Percentiles rank a stretch among this genome's conserved stretches.
Evolutionary conservation across 2,329 filamentous ascomycete species (phyloP).

Genomic region (Scedosporium boydii): DNA sequence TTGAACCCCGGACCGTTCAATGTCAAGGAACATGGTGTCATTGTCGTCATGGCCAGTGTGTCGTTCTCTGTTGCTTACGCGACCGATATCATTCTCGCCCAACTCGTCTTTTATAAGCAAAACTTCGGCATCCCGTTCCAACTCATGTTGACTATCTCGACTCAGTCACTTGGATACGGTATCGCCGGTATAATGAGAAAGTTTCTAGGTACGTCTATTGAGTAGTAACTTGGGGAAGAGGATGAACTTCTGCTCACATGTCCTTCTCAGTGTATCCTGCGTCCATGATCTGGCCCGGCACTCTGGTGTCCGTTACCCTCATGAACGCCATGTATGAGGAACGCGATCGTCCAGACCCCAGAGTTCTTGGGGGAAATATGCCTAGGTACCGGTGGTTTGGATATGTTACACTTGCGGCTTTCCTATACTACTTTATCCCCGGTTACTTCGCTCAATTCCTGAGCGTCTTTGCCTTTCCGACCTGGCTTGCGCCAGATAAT

Average conservation of each 20-base stretch:
- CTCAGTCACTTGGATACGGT: slow-evolving; percentile 60
- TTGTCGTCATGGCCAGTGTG: slow-evolving; percentile 62
- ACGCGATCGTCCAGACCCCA: slow-evolving; percentile 38
- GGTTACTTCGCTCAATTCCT: slow-evolving; percentile 61
- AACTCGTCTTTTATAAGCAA: slow-evolving; percentile 62
- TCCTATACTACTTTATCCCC: slow-evolving; percentile 60
- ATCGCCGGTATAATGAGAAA: slow-evolving; percentile 59
- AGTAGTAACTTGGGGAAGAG: not conserved
- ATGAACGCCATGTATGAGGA: slow-evolving; percentile 66
- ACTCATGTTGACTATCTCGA: slow-evolving; percentile 56
- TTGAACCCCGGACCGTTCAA: slow-evolving; percentile 63
- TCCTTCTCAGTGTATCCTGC: slow-evolving; percentile 44
- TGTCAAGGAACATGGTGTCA: slow-evolving; percentile 60
- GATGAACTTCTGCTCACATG: not conserved
- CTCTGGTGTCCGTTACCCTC: slow-evolving; percentile 55
- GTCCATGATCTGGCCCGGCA: slow-evolving; percentile 67
- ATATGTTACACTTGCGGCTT: slow-evolving; percentile 45
- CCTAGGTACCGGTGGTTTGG: slow-evolving; percentile 57
- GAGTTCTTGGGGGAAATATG: slow-evolving; percentile 52
- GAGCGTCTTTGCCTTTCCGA: slow-evolving; percentile 61
- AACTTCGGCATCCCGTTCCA: slow-evolving; percentile 59
- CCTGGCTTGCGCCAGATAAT: slow-evolving; percentile 62
- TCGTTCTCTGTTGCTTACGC: slow-evolving; percentile 63
- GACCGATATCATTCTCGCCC: slow-evolving; percentile 64
- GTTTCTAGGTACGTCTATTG: slow-evolving; percentile 40